Percentiles rank a stretch among this genome's conserved stretches.
These are phyloP conservation scores for Komagataella mondaviorum DNA, from an alignment of 805 yeast species.

Conservation along the genomic window DNA sequence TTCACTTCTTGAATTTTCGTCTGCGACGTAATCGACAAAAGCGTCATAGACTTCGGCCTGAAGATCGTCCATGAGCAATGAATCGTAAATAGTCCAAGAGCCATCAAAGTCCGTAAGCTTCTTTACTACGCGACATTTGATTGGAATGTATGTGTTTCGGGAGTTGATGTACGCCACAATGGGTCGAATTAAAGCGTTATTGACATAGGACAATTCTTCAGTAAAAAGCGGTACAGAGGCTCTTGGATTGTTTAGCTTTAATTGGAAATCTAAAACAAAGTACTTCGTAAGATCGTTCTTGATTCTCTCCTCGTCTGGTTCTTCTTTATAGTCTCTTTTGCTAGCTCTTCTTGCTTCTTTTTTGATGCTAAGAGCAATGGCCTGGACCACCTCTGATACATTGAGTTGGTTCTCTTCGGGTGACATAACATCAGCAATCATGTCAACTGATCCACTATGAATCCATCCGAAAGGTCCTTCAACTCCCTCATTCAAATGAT, in stretches of 20 bases:
- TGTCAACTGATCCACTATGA: conserved; percentile 79
- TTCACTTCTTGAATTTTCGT: conserved; percentile 63
- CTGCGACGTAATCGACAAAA: conserved; percentile 77
- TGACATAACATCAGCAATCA: conserved; percentile 81
- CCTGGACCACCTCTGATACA: conserved; percentile 32
- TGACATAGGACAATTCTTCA: conserved; percentile 80
- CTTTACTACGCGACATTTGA: conserved; percentile 71
- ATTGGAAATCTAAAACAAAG: conserved; percentile 66
- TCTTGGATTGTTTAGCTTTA: conserved; percentile 72
- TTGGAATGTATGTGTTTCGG: conserved; percentile 78
- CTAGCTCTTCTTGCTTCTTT: conserved; percentile 29
- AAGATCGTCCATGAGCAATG: conserved; percentile 80
- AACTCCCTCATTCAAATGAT: conserved; percentile 81
- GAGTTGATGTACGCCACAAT: conserved; percentile 93
- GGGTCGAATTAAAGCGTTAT: conserved; percentile 85
- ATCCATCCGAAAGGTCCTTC: conserved; percentile 98
- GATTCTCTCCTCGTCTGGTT: neutral
- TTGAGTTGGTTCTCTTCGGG: conserved; percentile 44
- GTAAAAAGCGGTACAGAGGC: conserved; percentile 84
- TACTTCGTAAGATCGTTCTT: conserved; percentile 2
- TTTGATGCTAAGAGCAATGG: conserved; percentile 31
- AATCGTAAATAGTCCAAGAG: conserved; percentile 92
- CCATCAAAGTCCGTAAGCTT: conserved; percentile 80
- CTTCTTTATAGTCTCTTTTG: neutral
- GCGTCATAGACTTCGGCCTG: conserved; percentile 84